Percentiles rank a stretch among this genome's conserved stretches.
These are phyloP conservation scores for Aspergillus texensis DNA, from an alignment of 2,329 filamentous ascomycete genomes.

Conservation along the genomic window DNA sequence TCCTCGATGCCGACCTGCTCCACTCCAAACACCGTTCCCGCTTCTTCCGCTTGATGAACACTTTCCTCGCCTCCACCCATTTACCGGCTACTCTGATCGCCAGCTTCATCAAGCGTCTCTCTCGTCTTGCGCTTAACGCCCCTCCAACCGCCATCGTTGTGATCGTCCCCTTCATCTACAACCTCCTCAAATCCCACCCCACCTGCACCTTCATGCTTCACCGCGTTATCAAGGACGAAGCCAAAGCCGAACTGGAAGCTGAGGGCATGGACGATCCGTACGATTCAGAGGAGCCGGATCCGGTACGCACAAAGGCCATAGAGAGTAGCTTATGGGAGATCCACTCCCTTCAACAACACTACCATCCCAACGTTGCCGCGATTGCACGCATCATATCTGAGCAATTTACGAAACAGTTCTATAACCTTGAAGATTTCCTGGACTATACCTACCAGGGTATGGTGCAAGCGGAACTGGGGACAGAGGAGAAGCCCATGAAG, in stretches of 20 bases:
- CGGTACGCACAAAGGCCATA: conserved; percentile 82
- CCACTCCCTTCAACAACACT: conserved; percentile 86
- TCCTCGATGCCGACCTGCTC: conserved; percentile 81
- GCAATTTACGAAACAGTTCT: conserved; percentile 94
- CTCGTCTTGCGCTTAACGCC: conserved; percentile 80
- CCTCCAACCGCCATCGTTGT: conserved; percentile 88
- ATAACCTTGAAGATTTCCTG: conserved; percentile 95
- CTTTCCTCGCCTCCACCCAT: conserved; percentile 88
- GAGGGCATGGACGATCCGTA: conserved; percentile 75
- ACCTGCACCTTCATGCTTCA: conserved; percentile 96
- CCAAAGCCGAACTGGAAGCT: conserved; percentile 62
- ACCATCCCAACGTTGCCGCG: conserved; percentile 94
- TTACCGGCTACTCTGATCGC: conserved; percentile 87
- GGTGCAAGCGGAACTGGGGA: conserved; percentile 74
- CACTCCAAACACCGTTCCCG: conserved; percentile 93
- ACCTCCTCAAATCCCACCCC: conserved; percentile 86
- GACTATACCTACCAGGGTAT: conserved; percentile 84
- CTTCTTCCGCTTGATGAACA: conserved; percentile 90
- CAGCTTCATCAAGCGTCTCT: conserved; percentile 93
- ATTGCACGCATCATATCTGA: conserved; percentile 92
- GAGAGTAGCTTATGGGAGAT: conserved; percentile 96
- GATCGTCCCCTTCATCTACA: conserved; percentile 92
- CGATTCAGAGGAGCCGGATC: conserved; percentile 72
- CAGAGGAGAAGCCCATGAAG: conserved; percentile 71
- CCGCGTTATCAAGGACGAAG: conserved; percentile 64